Evolutionary conservation across 2,329 filamentous ascomycete species (phyloP).

Genomic region (Penicillium sp.): DNA sequence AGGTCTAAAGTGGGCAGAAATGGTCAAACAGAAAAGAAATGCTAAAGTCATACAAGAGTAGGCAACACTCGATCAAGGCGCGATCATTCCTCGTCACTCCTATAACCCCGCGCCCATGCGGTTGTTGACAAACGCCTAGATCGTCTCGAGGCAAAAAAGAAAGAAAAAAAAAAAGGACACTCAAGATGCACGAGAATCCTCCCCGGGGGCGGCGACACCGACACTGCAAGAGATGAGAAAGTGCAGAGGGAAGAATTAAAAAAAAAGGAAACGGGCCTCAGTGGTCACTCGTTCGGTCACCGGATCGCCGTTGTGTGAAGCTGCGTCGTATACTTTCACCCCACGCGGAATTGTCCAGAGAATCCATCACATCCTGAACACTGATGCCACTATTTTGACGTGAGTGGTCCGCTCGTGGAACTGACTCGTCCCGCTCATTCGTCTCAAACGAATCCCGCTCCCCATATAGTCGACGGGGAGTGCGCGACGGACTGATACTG

Average conservation of each 20-base stretch:
- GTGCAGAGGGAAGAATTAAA: constrained; percentile 2
- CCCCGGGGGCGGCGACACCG: too few relatives aligned
- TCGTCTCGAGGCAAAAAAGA: constrained; percentile 3
- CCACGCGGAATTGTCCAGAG: constrained; percentile 86
- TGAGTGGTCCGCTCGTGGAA: constrained; percentile 39
- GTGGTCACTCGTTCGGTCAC: constrained; percentile 14
- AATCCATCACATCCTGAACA: constrained; percentile 71
- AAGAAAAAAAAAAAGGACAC: constrained; percentile 3
- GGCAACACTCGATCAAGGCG: too few relatives aligned
- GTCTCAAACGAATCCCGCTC: constrained; percentile 30
- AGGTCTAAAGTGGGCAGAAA: too few relatives aligned
- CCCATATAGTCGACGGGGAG: constrained; percentile 26
- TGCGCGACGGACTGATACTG: constrained; percentile 48
- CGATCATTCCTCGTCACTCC: too few relatives aligned
- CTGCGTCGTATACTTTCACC: constrained; percentile 85
- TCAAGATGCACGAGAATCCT: too few relatives aligned
- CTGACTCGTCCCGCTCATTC: constrained; percentile 15
- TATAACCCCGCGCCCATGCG: too few relatives aligned
- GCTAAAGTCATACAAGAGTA: too few relatives aligned
- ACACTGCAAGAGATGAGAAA: too few relatives aligned
- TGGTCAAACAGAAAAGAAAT: too few relatives aligned
- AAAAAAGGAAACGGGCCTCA: constrained; percentile 3
- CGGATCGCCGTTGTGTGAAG: constrained; percentile 60
- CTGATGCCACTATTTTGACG: constrained; percentile 64
- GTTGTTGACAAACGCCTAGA: too few relatives aligned